phyloP scores from a whole-genome alignment of 2,329 filamentous ascomycete genomes.

The Trichocomaceae sp. region DNA sequence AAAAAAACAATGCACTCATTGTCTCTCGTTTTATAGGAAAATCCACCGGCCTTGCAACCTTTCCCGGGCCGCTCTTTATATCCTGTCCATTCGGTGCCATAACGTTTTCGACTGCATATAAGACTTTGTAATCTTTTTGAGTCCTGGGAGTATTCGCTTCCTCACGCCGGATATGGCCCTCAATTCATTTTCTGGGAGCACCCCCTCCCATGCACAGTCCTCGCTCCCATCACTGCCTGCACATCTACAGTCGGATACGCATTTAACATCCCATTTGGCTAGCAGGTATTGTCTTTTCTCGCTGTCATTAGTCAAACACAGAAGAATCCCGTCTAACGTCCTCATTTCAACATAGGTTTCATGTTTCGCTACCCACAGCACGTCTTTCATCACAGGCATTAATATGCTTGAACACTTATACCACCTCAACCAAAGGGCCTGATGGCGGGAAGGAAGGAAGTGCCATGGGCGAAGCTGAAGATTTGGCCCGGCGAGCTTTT shows the following conservation, averaged over 20 bases:
- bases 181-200: conserved; percentile 34
- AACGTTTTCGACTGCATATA: neutral
- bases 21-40: conserved; percentile 5
- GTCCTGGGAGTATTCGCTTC: neutral
- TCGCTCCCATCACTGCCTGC: conserved; percentile 83
- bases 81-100: neutral
- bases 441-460: conserved; percentile 90
- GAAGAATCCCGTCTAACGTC: neutral
- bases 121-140: neutral
- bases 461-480: conserved; percentile 85
- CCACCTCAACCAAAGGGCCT: conserved; percentile 75
- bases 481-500: conserved; percentile 81
- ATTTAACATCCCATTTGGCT: conserved; percentile 46
- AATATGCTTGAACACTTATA: conserved; percentile 91
- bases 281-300: conserved; percentile 34
- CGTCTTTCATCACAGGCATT: conserved; percentile 85
- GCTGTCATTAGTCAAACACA: conserved; percentile 3
- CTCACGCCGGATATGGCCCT: conserved; percentile 31
- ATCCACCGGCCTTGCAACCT: neutral
- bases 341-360: conserved; percentile 73
- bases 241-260: conserved; percentile 51
- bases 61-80: neutral
- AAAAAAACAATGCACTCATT: neutral
- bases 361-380: conserved; percentile 82
- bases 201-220: conserved; percentile 64